A percentile compares a stretch with the other conserved stretches of the same genome.
Conservation (phyloP, 768 basidiomycete genomes). For the Boletus rex-veris region DNA sequence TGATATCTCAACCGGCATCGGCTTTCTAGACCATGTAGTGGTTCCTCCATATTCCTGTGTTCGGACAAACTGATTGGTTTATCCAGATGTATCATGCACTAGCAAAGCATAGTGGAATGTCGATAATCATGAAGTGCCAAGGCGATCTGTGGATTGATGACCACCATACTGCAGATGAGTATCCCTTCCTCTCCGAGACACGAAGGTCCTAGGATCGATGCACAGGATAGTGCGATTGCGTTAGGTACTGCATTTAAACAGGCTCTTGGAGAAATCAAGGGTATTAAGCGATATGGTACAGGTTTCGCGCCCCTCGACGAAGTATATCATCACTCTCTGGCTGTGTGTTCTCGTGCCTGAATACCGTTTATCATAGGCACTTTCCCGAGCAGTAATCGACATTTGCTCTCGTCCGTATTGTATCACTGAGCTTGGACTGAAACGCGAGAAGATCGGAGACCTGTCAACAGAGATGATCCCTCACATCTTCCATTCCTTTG, state of each 20-base stretch:
- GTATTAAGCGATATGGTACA: constrained; percentile 92
- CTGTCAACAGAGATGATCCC: constrained; percentile 98
- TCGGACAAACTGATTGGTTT: neutral
- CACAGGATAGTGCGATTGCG: constrained; percentile 88
- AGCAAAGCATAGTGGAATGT: constrained; percentile 96
- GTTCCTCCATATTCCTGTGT: neutral
- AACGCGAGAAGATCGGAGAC: constrained; percentile 90
- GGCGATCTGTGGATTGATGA: constrained; percentile 98
- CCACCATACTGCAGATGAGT: constrained; percentile 98
- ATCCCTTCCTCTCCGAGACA: constrained; percentile 12
- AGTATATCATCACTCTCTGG: constrained; percentile 42
- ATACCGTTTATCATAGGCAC: constrained; percentile 54
- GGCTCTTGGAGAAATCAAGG: constrained; percentile 90
- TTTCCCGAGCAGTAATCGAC: constrained; percentile 95
- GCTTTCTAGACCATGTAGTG: constrained; percentile 94
- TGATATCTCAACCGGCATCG: constrained; percentile 88
- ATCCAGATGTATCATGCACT: constrained; percentile 94
- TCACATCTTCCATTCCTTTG: constrained; percentile 96
- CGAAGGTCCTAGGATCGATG: constrained; percentile 9
- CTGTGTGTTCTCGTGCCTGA: neutral
- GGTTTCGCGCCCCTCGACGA: constrained; percentile 97
- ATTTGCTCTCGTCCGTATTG: constrained; percentile 98
- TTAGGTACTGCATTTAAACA: constrained; percentile 89
- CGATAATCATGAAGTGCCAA: constrained; percentile 83
- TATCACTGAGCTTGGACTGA: constrained; percentile 83